phyloP scores from a whole-genome alignment of 768 basidiomycete genomes.

The Crepidotus variabilis region DNA sequence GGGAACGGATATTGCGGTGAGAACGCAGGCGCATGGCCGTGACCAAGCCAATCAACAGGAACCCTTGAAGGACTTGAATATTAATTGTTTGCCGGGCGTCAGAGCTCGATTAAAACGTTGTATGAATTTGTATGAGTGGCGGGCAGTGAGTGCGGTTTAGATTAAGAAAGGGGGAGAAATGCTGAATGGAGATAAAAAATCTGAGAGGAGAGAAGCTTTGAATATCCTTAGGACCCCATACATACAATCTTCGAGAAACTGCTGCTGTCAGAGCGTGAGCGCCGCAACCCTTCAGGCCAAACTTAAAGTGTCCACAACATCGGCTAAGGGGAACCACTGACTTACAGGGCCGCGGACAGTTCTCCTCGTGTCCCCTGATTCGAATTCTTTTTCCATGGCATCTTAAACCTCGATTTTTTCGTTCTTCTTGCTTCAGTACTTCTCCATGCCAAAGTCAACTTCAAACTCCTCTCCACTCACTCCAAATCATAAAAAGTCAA shows the following conservation, averaged over 20 bases:
- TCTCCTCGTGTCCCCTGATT: slow-evolving; percentile 67
- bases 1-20: slow-evolving; percentile 40
- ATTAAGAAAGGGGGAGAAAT: slow-evolving; percentile 18
- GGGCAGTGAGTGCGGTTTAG: slow-evolving; percentile 26
- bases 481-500: slow-evolving; percentile 23
- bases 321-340: slow-evolving; percentile 36
- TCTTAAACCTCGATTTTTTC: slow-evolving; percentile 43
- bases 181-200: slow-evolving; percentile 36
- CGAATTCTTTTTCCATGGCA: slow-evolving; percentile 64
- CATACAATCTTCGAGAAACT: slow-evolving; percentile 37
- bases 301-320: slow-evolving; percentile 49
- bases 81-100: slow-evolving; percentile 18
- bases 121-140: slow-evolving; percentile 19
- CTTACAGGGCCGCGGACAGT: slow-evolving; percentile 50
- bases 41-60: slow-evolving; percentile 13
- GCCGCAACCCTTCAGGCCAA: slow-evolving; percentile 44
- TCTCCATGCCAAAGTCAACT: slow-evolving; percentile 41
- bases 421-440: slow-evolving; percentile 19
- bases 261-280: slow-evolving; percentile 37
- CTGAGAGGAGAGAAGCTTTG: slow-evolving; percentile 25
- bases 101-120: slow-evolving; percentile 2
- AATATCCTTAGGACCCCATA: slow-evolving; percentile 25
- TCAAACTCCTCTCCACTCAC: slow-evolving; percentile 21
- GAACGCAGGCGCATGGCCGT: slow-evolving; percentile 32
- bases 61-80: slow-evolving; percentile 12